Base-by-base conservation (phyloP, 1,284 basidiomycete species). In the Leccinum fuscescens region DNA sequence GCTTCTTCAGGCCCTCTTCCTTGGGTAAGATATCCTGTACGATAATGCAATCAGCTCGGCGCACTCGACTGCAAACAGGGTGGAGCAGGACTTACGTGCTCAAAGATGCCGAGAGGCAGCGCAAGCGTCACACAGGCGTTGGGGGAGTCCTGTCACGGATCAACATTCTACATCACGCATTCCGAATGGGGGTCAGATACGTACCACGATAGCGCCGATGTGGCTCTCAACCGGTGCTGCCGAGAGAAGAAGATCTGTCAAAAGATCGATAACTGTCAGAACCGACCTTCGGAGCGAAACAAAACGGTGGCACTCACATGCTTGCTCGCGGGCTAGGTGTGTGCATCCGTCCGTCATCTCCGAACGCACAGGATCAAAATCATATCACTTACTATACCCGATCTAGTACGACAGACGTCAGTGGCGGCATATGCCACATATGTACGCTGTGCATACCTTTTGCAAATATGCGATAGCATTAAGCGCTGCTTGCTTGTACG, bases 141-240 rank as follows among this genome's bases (percentile, higher is more conserved):
- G 2, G 89, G 89, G 3, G 86, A 87, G 71, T 91, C 87, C 85
- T 86, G 64, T 58, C 27, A 27, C 27, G 27, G 27, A 27, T 27
- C 42, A 44, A 44, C 3, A 4, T 35, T 46, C 11, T 12, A 48
- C 4, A 56, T n/a, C 54, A 2, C 12, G 17, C 1, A 7, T 12
- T 54, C 27, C 37, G 14, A 52, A 35, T 33, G 4, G 49, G 49
- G 20, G 9, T 7, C 27, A n/a, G 24, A 24, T 11, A 75, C 82
- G 56, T 72, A 85, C 88, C 44, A 92, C 90, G 24, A 92, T 70
- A 2, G 89, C 88, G 5, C 85, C 89, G 59, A 92, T 82, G 66
- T 91, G 89, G 59, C 85, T 85, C 69, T 93, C 90, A 49, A 92
- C 77, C 0, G 90, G 90, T 0, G 90, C 90, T 0, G 89, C 89